These are phyloP conservation scores for Reticulascus tulasneorum DNA, from an alignment of 2,329 filamentous ascomycete species.

Conservation along the genomic window DNA sequence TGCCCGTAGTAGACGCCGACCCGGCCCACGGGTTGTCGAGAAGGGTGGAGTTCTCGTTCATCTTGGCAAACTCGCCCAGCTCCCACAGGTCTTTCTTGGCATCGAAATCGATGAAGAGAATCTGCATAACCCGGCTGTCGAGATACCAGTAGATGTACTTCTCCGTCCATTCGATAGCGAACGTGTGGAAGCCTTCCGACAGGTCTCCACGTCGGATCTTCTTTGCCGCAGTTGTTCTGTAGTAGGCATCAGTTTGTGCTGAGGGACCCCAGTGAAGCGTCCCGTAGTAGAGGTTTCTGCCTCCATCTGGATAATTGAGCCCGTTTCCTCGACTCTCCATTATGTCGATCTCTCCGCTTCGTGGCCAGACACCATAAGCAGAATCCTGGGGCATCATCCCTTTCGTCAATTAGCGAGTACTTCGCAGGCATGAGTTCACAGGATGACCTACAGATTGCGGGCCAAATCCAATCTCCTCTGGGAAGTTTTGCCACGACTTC, in stretches of 20 bases:
- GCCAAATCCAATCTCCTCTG: conserved; percentile 53
- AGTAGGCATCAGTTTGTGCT: conserved; percentile 25
- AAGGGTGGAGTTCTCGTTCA: conserved; percentile 35
- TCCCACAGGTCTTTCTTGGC: conserved; percentile 30
- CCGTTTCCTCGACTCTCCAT: conserved; percentile 45
- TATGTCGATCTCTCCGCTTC: conserved; percentile 51
- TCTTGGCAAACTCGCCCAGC: conserved; percentile 36
- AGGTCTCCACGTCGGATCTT: conserved; percentile 33
- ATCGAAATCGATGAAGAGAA: conserved; percentile 33
- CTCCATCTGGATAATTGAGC: conserved; percentile 35
- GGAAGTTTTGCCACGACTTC: conserved; percentile 52
- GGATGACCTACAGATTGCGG: conserved; percentile 41
- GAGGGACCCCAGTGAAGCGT: conserved; percentile 43
- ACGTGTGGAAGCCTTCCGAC: conserved; percentile 43
- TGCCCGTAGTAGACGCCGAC: conserved; percentile 31
- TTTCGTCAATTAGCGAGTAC: conserved; percentile 16
- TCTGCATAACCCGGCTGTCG: conserved; percentile 37
- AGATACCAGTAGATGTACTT: conserved; percentile 52
- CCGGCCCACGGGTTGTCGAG: conserved; percentile 40
- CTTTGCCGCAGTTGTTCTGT: conserved; percentile 27
- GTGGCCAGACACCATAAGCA: conserved; percentile 47
- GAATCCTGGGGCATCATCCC: conserved; percentile 48
- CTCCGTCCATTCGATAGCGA: conserved; percentile 48
- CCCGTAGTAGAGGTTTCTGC: conserved; percentile 36
- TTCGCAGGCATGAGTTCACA: too few relatives aligned